These are phyloP conservation scores for Cladosporium sphaerospermum DNA, from an alignment of 2,329 filamentous ascomycete species.

Conservation along the genomic window DNA sequence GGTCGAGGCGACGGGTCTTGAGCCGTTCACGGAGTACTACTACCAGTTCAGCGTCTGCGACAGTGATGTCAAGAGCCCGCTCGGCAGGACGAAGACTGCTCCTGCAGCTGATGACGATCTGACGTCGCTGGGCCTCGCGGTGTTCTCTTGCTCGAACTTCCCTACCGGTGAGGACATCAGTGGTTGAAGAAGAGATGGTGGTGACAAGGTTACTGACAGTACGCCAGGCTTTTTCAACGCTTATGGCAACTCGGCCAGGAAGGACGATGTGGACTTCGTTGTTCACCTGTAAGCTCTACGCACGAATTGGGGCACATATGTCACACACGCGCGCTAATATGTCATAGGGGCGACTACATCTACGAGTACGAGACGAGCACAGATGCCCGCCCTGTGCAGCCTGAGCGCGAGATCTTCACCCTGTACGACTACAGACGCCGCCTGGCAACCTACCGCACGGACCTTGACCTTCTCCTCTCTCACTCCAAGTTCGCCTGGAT, in stretches of 20 bases:
- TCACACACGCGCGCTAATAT: neutral
- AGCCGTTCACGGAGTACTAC: slow-evolving; percentile 24
- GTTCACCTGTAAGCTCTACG: slow-evolving; percentile 15
- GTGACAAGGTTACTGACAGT: neutral
- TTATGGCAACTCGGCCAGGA: slow-evolving; percentile 23
- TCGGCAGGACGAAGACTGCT: slow-evolving; percentile 25
- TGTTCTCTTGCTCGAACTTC: slow-evolving; percentile 25
- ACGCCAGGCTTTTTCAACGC: slow-evolving; percentile 20
- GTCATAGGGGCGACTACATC: slow-evolving; percentile 36
- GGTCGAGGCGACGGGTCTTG: slow-evolving; percentile 20
- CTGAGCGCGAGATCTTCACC: slow-evolving; percentile 34
- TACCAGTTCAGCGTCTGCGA: slow-evolving; percentile 24
- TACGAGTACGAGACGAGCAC: slow-evolving; percentile 37
- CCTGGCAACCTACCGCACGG: slow-evolving; percentile 36
- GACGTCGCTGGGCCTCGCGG: slow-evolving; percentile 19
- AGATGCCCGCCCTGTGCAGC: slow-evolving; percentile 25
- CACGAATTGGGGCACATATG: too few species aligned
- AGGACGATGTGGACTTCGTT: slow-evolving; percentile 37
- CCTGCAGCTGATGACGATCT: slow-evolving; percentile 20
- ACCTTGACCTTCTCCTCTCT: slow-evolving; percentile 35
- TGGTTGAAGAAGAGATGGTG: neutral
- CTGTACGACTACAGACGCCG: slow-evolving; percentile 41
- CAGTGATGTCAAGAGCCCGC: slow-evolving; percentile 18
- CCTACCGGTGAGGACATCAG: slow-evolving; percentile 13
- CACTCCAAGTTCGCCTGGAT: slow-evolving; percentile 40